Evolutionary conservation across 2,329 filamentous ascomycete genomes (phyloP).

Genomic region (Xylariaceae sp.): DNA sequence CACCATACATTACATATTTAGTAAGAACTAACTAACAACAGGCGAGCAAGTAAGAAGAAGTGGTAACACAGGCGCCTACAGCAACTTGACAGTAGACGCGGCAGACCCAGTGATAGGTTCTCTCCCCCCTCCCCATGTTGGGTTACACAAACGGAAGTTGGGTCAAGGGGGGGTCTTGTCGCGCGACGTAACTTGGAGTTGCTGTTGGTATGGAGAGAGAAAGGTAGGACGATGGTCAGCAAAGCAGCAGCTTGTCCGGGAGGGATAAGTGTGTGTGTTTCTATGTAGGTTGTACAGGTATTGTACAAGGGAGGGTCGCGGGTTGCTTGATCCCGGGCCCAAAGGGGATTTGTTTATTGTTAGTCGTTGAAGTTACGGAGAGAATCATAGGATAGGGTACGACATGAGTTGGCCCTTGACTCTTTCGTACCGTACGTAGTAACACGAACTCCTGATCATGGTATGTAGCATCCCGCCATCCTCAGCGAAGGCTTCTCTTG

Average conservation of each 20-base stretch:
- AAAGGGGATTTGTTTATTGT: too few relatives aligned
- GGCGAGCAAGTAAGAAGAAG: too few relatives aligned
- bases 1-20: background rate
- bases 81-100: conserved; percentile 4
- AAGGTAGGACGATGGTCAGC: conserved; percentile 7
- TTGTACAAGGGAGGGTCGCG: background rate
- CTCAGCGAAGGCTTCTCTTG: background rate
- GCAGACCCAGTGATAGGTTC: background rate
- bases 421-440: too few relatives aligned
- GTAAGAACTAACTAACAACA: conserved; percentile 5
- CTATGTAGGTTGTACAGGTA: too few relatives aligned
- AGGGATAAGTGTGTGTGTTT: too few relatives aligned
- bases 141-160: conserved; percentile 3
- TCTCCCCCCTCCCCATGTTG: too few relatives aligned
- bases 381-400: too few relatives aligned
- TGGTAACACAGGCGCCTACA: conserved; percentile 8
- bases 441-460: background rate
- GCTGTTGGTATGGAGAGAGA: background rate
- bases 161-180: background rate
- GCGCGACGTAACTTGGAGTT: background rate
- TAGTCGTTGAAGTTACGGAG: too few relatives aligned
- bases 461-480: background rate
- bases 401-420: too few relatives aligned
- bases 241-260: background rate
- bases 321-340: background rate